Evolutionary conservation across 192 early-diverging fungal genomes (phyloP).

Genomic region (Coemansia brasiliensis): DNA sequence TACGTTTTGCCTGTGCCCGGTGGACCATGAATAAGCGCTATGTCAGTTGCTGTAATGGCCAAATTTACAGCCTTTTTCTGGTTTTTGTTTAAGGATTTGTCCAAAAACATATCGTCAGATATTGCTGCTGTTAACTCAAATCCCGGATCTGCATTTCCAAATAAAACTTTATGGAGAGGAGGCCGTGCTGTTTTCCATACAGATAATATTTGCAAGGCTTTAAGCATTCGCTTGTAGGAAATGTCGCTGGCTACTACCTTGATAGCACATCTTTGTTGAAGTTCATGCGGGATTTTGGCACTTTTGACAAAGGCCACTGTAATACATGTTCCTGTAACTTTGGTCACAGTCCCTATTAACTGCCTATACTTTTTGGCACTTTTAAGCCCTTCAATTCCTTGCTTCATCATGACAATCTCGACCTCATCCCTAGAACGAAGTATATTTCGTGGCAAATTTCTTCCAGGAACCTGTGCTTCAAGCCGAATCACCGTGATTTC

Average conservation of each 20-base stretch:
- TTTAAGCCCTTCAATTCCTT: not conserved
- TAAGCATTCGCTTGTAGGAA: slow-evolving; percentile 46
- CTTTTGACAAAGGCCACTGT: slow-evolving; percentile 62
- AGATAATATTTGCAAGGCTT: slow-evolving; percentile 30
- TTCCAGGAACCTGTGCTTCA: slow-evolving; percentile 58
- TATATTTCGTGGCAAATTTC: slow-evolving; percentile 59
- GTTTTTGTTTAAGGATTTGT: slow-evolving; percentile 65
- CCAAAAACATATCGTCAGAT: slow-evolving; percentile 51
- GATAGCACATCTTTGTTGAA: slow-evolving; percentile 59
- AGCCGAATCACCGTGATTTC: slow-evolving; percentile 12
- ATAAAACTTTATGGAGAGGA: slow-evolving; percentile 50
- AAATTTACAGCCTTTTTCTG: slow-evolving; percentile 69
- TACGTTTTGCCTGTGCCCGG: slow-evolving; percentile 90
- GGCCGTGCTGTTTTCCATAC: slow-evolving; percentile 13
- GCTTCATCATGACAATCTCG: slow-evolving; percentile 26
- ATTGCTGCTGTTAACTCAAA: slow-evolving; percentile 13
- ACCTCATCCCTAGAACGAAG: slow-evolving; percentile 73
- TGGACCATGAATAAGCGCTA: slow-evolving; percentile 84
- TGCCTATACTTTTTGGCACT: not conserved
- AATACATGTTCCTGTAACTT: slow-evolving; percentile 58
- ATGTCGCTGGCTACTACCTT: slow-evolving; percentile 58
- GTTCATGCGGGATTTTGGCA: slow-evolving; percentile 52
- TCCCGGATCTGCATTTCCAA: slow-evolving; percentile 33
- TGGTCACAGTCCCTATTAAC: slow-evolving; percentile 58
- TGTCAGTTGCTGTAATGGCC: slow-evolving; percentile 61